phyloP scores from a whole-genome alignment of 139 green algal species.

The Klebsormidium nitens region DNA sequence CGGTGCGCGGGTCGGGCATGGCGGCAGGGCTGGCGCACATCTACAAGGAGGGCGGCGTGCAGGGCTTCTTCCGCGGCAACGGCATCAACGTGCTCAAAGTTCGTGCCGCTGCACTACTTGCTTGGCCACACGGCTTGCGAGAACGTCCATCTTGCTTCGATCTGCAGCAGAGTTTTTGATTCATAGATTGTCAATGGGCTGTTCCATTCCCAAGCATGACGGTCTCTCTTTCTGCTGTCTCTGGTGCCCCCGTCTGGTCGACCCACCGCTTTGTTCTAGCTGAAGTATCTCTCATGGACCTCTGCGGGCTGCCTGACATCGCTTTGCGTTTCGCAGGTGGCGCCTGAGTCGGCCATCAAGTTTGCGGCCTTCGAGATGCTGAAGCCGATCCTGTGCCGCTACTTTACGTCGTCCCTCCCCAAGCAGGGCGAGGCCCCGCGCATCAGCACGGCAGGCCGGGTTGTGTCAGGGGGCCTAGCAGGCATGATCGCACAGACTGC shows the following conservation, averaged over 20 bases:
- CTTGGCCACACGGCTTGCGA: not conserved
- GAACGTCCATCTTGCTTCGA: too few relatives aligned
- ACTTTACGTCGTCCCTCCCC: too few relatives aligned
- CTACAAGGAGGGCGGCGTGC: constrained; percentile 16
- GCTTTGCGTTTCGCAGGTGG: constrained; percentile 34
- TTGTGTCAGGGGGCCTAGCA: constrained; percentile 35
- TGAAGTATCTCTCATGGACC: not conserved
- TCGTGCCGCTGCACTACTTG: not conserved
- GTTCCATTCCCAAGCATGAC: too few relatives aligned
- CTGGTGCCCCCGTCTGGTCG: not conserved
- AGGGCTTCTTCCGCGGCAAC: constrained; percentile 48
- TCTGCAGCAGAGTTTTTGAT: too few relatives aligned
- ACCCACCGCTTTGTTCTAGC: too few relatives aligned
- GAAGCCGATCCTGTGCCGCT: too few relatives aligned
- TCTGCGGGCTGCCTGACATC: not conserved
- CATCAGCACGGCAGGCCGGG: too few relatives aligned
- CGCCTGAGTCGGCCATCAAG: constrained; percentile 49
- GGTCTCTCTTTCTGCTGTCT: not conserved
- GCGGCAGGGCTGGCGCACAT: constrained; percentile 11
- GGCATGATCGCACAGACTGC: constrained; percentile 36
- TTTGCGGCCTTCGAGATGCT: constrained; percentile 34
- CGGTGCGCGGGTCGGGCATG: too few relatives aligned
- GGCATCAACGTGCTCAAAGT: constrained; percentile 38
- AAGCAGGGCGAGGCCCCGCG: too few relatives aligned
- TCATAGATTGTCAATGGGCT: too few relatives aligned